Evolutionary conservation across 2,329 filamentous ascomycete genomes (phyloP).

Genomic region (Drechmeria coniospora): DNA sequence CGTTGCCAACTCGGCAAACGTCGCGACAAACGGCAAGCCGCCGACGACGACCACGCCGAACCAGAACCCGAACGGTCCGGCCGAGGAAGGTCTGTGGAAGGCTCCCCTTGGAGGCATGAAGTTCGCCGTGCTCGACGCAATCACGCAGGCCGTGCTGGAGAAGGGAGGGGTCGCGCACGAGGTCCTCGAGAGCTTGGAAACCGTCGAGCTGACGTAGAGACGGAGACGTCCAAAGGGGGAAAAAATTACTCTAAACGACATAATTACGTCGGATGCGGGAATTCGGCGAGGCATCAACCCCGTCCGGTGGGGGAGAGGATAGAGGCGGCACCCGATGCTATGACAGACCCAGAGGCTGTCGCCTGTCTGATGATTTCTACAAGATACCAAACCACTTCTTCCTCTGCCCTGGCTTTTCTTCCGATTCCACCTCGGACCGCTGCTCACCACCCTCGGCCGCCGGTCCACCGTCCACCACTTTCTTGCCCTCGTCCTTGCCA

Average conservation of each 20-base stretch:
- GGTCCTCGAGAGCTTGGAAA: slow-evolving; percentile 66
- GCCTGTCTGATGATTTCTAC: slow-evolving; percentile 21
- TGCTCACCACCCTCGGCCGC: slow-evolving; percentile 21
- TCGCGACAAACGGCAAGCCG: slow-evolving; percentile 28
- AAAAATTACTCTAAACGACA: too few species aligned
- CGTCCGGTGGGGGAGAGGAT: background rate
- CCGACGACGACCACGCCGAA: slow-evolving; percentile 22
- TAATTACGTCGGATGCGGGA: background rate
- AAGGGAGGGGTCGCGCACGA: slow-evolving; percentile 73
- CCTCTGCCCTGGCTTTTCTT: slow-evolving; percentile 19
- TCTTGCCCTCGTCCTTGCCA: slow-evolving; percentile 19
- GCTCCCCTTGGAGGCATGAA: slow-evolving; percentile 73
- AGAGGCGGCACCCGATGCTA: background rate
- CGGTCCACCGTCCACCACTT: slow-evolving; percentile 20
- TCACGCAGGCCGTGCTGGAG: slow-evolving; percentile 64
- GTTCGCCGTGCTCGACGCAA: slow-evolving; percentile 52
- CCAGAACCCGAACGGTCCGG: slow-evolving; percentile 31
- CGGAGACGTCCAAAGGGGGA: too few species aligned
- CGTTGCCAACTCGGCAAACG: slow-evolving; percentile 48
- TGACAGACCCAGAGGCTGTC: background rate
- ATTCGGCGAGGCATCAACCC: background rate
- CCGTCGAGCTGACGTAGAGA: slow-evolving; percentile 53
- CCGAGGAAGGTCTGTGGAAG: slow-evolving; percentile 66
- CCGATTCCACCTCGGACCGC: slow-evolving; percentile 10
- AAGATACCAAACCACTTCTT: slow-evolving; percentile 84